phyloP scores from a whole-genome alignment of 2,329 filamentous ascomycete genomes.

The Fusarium subtropicale region DNA sequence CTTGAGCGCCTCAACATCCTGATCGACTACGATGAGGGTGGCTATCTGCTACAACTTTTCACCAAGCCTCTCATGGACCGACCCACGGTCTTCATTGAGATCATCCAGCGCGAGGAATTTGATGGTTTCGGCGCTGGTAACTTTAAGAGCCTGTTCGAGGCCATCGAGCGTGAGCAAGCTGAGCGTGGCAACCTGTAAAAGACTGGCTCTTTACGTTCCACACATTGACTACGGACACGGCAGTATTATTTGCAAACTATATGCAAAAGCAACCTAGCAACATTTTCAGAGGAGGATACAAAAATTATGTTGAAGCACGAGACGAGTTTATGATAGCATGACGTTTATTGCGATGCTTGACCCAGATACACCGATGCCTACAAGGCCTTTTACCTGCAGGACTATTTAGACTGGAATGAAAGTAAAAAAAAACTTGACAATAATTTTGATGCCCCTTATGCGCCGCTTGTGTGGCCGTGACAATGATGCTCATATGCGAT shows the following conservation, averaged over 20 bases:
- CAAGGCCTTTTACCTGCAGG: slow-evolving; percentile 5
- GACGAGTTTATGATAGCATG: slow-evolving; percentile 23
- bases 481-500: slow-evolving; percentile 14
- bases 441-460: slow-evolving; percentile 12
- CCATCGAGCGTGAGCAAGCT: slow-evolving; percentile 93
- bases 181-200: slow-evolving; percentile 81
- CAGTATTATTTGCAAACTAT: background rate
- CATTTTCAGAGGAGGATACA: slow-evolving; percentile 10
- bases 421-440: slow-evolving; percentile 7
- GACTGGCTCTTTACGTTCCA: background rate
- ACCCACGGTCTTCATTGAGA: slow-evolving; percentile 95
- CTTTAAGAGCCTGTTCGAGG: slow-evolving; percentile 95
- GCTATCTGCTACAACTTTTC: slow-evolving; percentile 82
- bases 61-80: slow-evolving; percentile 93
- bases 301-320: slow-evolving; percentile 19
- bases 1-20: slow-evolving; percentile 85
- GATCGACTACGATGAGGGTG: slow-evolving; percentile 94
- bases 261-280: background rate
- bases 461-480: slow-evolving; percentile 24
- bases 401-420: slow-evolving; percentile 17
- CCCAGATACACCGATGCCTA: slow-evolving; percentile 14
- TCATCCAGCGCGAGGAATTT: slow-evolving; percentile 92
- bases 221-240: background rate
- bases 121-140: slow-evolving; percentile 94
- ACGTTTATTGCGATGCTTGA: slow-evolving; percentile 21